phyloP scores from a whole-genome alignment of 2,329 filamentous ascomycete genomes.

The Ceratocystis cubensis region DNA sequence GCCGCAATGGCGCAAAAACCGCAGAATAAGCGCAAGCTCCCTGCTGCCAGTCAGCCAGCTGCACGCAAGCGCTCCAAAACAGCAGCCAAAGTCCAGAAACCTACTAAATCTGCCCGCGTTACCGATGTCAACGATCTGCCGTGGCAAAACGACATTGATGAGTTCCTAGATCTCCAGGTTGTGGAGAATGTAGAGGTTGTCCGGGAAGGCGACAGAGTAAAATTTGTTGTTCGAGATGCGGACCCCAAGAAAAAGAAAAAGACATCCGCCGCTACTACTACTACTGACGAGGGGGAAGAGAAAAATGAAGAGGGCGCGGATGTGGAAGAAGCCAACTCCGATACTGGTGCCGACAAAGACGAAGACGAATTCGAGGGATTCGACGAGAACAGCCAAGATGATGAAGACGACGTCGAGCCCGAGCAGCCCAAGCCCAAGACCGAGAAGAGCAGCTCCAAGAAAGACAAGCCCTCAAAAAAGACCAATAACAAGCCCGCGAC shows the following conservation, averaged over 20 bases:
- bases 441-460: conserved; percentile 28
- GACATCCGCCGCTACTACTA: conserved; percentile 13
- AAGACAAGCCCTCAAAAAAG: conserved; percentile 20
- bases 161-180: conserved; percentile 84
- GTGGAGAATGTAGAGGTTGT: conserved; percentile 85
- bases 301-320: conserved; percentile 50
- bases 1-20: conserved; percentile 3
- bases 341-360: conserved; percentile 26
- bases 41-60: conserved; percentile 1
- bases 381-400: conserved; percentile 36
- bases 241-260: conserved; percentile 18
- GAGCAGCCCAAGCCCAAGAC: conserved; percentile 25
- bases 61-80: conserved; percentile 17
- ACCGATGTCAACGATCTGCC: conserved; percentile 37
- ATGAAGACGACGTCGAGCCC: conserved; percentile 25
- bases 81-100: conserved; percentile 16
- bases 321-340: conserved; percentile 19
- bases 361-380: conserved; percentile 55
- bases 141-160: conserved; percentile 74
- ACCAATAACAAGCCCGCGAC: not conserved
- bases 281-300: conserved; percentile 32
- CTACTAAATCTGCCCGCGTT: conserved; percentile 25
- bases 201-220: conserved; percentile 45
- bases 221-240: conserved; percentile 38
- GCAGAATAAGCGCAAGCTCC: conserved; percentile 16